These are phyloP conservation scores for Dendrobium huoshanense DNA, from an alignment of 106 monocot genomes.

Conservation along the genomic window DNA sequence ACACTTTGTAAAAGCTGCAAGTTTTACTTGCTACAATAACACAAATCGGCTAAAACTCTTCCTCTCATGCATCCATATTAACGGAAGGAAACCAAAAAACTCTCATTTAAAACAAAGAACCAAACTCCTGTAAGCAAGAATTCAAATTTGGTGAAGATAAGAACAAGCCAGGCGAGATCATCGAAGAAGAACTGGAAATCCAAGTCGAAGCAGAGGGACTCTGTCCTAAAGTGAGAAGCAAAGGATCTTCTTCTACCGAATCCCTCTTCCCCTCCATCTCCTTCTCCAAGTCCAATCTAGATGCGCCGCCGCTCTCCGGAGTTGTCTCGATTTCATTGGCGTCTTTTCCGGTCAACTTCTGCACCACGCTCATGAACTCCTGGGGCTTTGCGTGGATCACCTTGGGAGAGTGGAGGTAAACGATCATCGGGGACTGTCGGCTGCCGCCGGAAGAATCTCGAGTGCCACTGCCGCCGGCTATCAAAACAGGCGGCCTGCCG, in stretches of 20 bases:
- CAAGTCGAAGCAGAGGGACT: conserved; percentile 1
- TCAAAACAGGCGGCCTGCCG: no score
- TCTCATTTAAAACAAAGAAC: neutral
- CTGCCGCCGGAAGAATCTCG: neutral
- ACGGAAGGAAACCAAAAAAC: no score
- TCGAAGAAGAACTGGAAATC: neutral
- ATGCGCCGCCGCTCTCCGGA: neutral
- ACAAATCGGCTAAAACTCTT: neutral
- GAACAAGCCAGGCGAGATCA: neutral
- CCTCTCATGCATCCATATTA: neutral
- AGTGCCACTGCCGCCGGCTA: neutral
- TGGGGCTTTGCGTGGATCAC: conserved; percentile 12
- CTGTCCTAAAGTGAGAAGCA: conserved; percentile 5
- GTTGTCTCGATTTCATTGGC: neutral
- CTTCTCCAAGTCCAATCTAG: neutral
- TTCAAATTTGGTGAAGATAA: neutral
- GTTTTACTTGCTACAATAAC: neutral
- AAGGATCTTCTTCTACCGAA: neutral
- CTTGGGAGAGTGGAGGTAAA: conserved; percentile 12
- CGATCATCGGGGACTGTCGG: neutral
- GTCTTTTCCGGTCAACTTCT: conserved; percentile 12
- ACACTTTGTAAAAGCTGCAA: neutral
- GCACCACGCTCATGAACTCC: conserved; percentile 19
- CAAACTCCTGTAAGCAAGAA: conserved; percentile 5
- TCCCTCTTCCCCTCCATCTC: conserved; percentile 1